Evolutionary conservation across 2,329 filamentous ascomycete genomes (phyloP).

Genomic region (Colletotrichum sp.): DNA sequence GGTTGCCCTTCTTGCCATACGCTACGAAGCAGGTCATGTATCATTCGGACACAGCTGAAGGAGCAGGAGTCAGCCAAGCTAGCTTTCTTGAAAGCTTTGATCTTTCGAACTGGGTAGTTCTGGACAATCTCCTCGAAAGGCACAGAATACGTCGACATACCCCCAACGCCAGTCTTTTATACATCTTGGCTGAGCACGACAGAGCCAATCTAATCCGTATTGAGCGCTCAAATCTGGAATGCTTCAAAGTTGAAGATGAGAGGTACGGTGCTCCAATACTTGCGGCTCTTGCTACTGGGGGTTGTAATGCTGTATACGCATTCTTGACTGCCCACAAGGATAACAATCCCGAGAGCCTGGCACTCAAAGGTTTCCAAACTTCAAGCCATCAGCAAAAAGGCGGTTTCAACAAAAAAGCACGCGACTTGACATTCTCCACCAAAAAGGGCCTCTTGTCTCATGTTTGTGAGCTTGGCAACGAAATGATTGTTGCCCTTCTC

Average conservation of each 20-base stretch:
- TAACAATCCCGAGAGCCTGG: too few species aligned
- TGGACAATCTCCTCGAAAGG: background rate
- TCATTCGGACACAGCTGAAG: accelerated
- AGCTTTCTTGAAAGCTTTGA: background rate
- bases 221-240: accelerated
- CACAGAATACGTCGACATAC: background rate
- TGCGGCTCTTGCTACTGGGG: too few species aligned
- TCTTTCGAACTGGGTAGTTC: background rate
- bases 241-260: background rate
- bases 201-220: background rate
- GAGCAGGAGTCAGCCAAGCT: background rate
- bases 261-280: too few species aligned
- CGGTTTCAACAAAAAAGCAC: too few species aligned
- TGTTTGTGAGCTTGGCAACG: background rate
- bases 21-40: background rate
- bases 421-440: accelerated
- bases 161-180: accelerated
- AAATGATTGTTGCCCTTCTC: background rate
- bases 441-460: accelerated
- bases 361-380: too few species aligned
- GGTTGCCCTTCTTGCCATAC: background rate
- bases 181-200: background rate
- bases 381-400: too few species aligned
- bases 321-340: too few species aligned
- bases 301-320: too few species aligned